A percentile compares a stretch with the other conserved stretches of the same genome.
Conservation (phyloP, 768 basidiomycete genomes). For the Suillus subalutaceus region DNA sequence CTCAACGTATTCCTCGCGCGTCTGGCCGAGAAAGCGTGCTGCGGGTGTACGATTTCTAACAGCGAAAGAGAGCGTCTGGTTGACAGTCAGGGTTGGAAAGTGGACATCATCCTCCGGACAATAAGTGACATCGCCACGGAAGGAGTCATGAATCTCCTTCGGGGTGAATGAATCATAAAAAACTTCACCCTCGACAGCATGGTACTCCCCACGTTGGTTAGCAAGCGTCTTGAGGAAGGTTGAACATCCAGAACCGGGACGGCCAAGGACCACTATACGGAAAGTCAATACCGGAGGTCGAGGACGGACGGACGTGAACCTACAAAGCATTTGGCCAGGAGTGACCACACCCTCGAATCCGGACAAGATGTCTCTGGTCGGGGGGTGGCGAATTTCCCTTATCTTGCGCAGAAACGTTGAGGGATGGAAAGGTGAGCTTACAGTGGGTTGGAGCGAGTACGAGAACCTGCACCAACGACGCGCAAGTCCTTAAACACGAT, state of each 20-base stretch:
- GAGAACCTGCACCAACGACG: constrained; percentile 61
- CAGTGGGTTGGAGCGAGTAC: constrained; percentile 58
- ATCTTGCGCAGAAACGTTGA: constrained; percentile 45
- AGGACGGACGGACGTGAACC: constrained; percentile 29
- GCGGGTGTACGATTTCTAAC: constrained; percentile 69
- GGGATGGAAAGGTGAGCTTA: constrained; percentile 67
- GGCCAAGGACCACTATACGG: constrained; percentile 77
- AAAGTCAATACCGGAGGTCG: neutral
- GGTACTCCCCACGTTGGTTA: constrained; percentile 73
- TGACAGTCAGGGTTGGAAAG: constrained; percentile 82
- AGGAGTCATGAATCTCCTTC: constrained; percentile 60
- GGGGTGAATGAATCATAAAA: constrained; percentile 77
- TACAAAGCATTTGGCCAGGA: constrained; percentile 71
- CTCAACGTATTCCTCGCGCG: constrained; percentile 35
- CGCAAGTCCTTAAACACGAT: constrained; percentile 60
- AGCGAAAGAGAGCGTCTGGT: constrained; percentile 73
- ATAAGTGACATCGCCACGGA: constrained; percentile 80
- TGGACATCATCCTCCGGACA: constrained; percentile 86
- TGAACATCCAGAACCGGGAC: constrained; percentile 83
- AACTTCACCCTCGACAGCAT: constrained; percentile 69
- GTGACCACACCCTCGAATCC: constrained; percentile 59
- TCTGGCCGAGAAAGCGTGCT: constrained; percentile 44
- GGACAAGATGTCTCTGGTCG: constrained; percentile 54
- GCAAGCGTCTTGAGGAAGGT: constrained; percentile 83
- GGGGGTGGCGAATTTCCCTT: constrained; percentile 56